Evolutionary conservation across 2,329 filamentous ascomycete species (phyloP).

Genomic region (Scolecobasidium constrictum): DNA sequence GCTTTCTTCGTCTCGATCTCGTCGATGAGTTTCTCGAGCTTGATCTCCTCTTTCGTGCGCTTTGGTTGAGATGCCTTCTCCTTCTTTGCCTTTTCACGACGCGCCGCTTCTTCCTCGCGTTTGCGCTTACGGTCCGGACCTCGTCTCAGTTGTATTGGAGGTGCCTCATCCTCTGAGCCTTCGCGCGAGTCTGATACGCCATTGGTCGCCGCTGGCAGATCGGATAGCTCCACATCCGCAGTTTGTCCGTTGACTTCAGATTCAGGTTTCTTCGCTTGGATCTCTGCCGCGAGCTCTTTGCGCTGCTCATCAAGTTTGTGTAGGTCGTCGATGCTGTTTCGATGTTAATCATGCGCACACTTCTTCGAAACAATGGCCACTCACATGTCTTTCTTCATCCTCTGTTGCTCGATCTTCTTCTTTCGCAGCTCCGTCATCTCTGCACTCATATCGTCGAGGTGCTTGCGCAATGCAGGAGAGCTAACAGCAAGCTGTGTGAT

Average conservation of each 20-base stretch:
- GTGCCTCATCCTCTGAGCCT: conserved; percentile 62
- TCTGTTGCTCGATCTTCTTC: conserved; percentile 87
- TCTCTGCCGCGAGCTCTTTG: conserved; percentile 63
- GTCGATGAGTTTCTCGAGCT: conserved; percentile 77
- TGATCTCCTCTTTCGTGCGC: conserved; percentile 56
- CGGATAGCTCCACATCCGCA: conserved; percentile 51
- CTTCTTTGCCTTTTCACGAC: conserved; percentile 58
- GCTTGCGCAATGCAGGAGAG: conserved; percentile 75
- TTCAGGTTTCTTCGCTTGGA: conserved; percentile 50
- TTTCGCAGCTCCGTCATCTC: conserved; percentile 93
- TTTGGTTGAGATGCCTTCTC: conserved; percentile 53
- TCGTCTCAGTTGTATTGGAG: conserved; percentile 36
- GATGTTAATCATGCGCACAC: conserved; percentile 7
- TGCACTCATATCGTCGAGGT: conserved; percentile 85
- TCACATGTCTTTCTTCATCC: conserved; percentile 55
- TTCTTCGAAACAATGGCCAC: conserved; percentile 17
- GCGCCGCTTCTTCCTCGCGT: conserved; percentile 50
- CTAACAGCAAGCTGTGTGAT: conserved; percentile 77
- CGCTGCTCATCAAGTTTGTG: conserved; percentile 60
- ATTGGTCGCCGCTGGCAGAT: conserved; percentile 47
- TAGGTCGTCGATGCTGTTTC: conserved; percentile 56
- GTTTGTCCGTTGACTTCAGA: conserved; percentile 36
- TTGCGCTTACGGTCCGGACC: conserved; percentile 61
- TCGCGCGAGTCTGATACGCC: conserved; percentile 47
- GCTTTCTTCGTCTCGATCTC: conserved; percentile 84